Base-by-base conservation (phyloP, 2,329 filamentous ascomycete species). In the Talaromyces sp. region DNA sequence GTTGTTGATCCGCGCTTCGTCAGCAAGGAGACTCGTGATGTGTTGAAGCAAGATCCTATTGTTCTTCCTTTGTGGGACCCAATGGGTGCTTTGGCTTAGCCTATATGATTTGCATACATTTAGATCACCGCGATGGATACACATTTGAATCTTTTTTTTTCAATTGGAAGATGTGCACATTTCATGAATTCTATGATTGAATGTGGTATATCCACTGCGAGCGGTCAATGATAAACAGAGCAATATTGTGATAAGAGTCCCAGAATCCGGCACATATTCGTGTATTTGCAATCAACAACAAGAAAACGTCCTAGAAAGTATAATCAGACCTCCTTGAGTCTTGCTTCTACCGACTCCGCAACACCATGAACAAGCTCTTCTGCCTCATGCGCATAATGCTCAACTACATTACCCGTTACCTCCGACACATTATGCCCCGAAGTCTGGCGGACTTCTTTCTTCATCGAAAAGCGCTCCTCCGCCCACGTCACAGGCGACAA, bases 61-160 rank as follows among this genome's bases (percentile, higher is more conserved):
- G 84, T 91, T 60, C 76, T 93, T 64, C 88, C 89, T 1, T 77
- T 91, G 25, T 93, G 90, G 90, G 90, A 93, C 79, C 89, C 90
- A 0, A 91, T 93, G 87, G 89, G 90, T 1, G 83, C 87, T 18
- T 73, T 92, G 74, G 89, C 89, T 67, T 89, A 61, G 28, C 1
- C 18, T 23, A 9, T 37, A 7, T 35, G n/a, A n/a, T 8, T 12
- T 2, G 31, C 12, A 33, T n/a, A 16, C 5, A 5, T 14, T 54
- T 21, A 33, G 16, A 54, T 33, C 6, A 21, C 5, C 12, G n/a
- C 4, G 5, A 35, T 21, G 35, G n/a, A 35, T 23, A 35, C 16
- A 8, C 11, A 7, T 5, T 21, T 11, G 21, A 1, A 3, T 54
- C n/a, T n/a, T n/a, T n/a, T n/a, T n/a, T n/a, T n/a, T n/a, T n/a